Percentiles rank a stretch among this genome's conserved stretches.
Evolutionary conservation across 345 rosid species (phyloP).

Genomic region (Hirschfeldia incana): DNA sequence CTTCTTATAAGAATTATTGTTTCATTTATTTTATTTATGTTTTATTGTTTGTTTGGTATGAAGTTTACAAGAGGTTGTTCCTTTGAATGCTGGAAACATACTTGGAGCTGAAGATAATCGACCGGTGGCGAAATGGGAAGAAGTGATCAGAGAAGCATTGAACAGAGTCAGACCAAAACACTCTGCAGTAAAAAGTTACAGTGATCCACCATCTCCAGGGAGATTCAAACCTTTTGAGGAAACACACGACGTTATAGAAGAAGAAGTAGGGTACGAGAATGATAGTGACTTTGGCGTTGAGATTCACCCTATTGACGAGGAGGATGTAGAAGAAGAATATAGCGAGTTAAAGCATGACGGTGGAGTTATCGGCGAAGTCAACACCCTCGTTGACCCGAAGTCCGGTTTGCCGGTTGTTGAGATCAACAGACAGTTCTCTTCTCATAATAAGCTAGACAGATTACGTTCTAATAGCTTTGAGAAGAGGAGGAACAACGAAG

Average conservation of each 20-base stretch:
- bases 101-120: constrained; percentile 90
- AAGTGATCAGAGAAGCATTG: constrained; percentile 71
- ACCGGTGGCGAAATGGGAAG: constrained; percentile 85
- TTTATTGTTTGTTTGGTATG: neutral
- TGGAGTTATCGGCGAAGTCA: constrained; percentile 33
- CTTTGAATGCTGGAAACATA: constrained; percentile 89
- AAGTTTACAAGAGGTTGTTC: constrained; percentile 94
- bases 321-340: constrained; percentile 30
- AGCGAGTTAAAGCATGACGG: constrained; percentile 34
- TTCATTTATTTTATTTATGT: neutral
- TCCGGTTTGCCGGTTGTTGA: constrained; percentile 34
- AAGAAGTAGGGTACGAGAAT: constrained; percentile 64
- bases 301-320: constrained; percentile 75
- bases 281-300: constrained; percentile 85
- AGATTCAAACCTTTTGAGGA: constrained; percentile 74
- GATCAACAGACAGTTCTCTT: constrained; percentile 55
- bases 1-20: neutral
- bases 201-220: constrained; percentile 96
- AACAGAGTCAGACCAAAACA: constrained; percentile 55
- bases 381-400: constrained; percentile 19
- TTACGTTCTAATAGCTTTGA: constrained; percentile 40
- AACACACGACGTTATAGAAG: constrained; percentile 66
- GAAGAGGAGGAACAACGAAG: constrained; percentile 23
- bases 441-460: constrained; percentile 63
- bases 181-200: constrained; percentile 61